Percentiles rank a stretch among this genome's conserved stretches.
Conservation (phyloP, 164 flowering plant genomes). For the Piper betle region DNA sequence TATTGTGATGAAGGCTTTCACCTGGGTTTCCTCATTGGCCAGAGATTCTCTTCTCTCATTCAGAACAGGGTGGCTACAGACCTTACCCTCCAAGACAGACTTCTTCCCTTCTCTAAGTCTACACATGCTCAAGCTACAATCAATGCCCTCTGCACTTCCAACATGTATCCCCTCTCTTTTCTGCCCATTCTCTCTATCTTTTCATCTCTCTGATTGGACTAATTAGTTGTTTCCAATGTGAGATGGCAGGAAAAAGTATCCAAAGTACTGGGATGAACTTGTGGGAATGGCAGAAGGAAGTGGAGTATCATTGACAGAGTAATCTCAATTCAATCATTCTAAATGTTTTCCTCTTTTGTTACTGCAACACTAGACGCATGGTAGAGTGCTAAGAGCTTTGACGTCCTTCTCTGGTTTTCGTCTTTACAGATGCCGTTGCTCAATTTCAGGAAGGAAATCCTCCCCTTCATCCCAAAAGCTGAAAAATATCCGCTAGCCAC, state of each 20-base stretch:
- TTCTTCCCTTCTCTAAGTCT: conserved; percentile 45
- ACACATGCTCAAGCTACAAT: conserved; percentile 26
- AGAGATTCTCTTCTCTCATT: conserved; percentile 45
- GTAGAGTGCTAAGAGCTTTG: not conserved
- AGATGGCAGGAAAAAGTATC: conserved; percentile 23
- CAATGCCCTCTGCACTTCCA: conserved; percentile 26
- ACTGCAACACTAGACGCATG: not conserved
- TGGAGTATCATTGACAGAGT: conserved; percentile 53
- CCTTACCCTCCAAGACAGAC: conserved; percentile 52
- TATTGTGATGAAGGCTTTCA: conserved; percentile 40
- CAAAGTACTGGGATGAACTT: conserved; percentile 71
- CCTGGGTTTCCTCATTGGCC: conserved; percentile 60
- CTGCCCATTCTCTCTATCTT: not conserved
- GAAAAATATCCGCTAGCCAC: conserved; percentile 9
- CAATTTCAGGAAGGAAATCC: conserved; percentile 80
- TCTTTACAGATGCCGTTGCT: conserved; percentile 41
- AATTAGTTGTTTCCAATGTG: no score
- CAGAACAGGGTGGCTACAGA: conserved; percentile 48
- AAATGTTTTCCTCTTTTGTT: not conserved
- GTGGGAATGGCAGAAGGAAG: conserved; percentile 65
- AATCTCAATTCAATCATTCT: not conserved
- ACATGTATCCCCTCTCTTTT: conserved; percentile 12
- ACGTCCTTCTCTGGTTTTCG: not conserved
- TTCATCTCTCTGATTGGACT: not conserved
- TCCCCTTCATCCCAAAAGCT: conserved; percentile 45